Evolutionary conservation across 257 asterid species (phyloP).

Genomic region (Salvia rosmarinus): DNA sequence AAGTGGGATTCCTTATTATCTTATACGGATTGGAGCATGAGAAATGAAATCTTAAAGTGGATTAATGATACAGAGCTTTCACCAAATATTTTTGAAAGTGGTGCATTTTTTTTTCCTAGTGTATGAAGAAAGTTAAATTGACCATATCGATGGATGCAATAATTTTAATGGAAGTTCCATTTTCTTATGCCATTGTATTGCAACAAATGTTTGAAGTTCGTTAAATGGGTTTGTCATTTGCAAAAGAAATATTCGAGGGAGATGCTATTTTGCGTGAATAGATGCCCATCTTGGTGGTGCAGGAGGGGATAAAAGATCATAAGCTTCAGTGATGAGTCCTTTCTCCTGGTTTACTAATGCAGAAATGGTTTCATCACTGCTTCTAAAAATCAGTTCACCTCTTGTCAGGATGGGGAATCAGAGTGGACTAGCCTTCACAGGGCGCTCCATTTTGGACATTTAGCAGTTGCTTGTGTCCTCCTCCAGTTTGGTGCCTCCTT

Average conservation of each 20-base stretch:
- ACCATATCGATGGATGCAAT: constrained; percentile 13
- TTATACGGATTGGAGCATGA: constrained; percentile 27
- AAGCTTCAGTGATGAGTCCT: constrained; percentile 19
- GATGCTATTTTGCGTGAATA: constrained; percentile 10
- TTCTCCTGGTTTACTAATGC: constrained; percentile 26
- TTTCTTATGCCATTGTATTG: neutral
- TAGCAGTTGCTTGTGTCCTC: constrained; percentile 91
- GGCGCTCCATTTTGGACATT: constrained; percentile 95
- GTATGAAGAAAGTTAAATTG: constrained; percentile 19
- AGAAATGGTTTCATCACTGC: constrained; percentile 6
- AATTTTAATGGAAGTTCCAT: constrained; percentile 18
- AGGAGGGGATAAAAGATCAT: constrained; percentile 31
- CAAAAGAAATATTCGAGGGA: neutral
- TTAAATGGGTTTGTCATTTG: constrained; percentile 1
- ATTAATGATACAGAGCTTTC: constrained; percentile 12
- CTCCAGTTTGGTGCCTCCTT: constrained; percentile 78
- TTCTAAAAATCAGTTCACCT: constrained; percentile 25
- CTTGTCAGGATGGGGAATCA: constrained; percentile 89
- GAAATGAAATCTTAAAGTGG: constrained; percentile 23
- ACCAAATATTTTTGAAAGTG: constrained; percentile 15
- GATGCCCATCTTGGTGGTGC: constrained; percentile 21
- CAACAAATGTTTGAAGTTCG: constrained; percentile 10
- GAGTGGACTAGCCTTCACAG: constrained; percentile 99
- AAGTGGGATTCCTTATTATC: constrained; percentile 13
- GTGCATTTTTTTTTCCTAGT: constrained; percentile 20